These are phyloP conservation scores for Sphaceloma murrayae DNA, from an alignment of 2,329 filamentous ascomycete genomes.

Conservation along the genomic window DNA sequence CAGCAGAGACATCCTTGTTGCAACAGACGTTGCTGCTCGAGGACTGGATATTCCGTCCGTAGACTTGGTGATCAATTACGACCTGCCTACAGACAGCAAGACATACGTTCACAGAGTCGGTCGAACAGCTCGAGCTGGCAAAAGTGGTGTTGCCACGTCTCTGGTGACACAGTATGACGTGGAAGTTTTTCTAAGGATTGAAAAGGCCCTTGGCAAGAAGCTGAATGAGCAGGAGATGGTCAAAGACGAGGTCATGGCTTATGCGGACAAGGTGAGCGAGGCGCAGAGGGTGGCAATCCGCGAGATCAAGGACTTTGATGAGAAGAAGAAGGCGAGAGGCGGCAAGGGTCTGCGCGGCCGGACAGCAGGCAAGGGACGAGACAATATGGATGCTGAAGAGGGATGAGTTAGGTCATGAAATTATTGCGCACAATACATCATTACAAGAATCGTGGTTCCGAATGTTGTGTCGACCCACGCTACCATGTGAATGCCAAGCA, in stretches of 20 bases:
- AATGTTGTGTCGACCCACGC: too few species aligned
- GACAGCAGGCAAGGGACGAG: constrained; percentile 40
- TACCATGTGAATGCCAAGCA: neutral
- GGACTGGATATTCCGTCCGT: constrained; percentile 91
- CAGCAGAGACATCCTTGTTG: constrained; percentile 76
- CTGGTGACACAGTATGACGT: constrained; percentile 83
- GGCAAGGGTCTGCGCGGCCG: constrained; percentile 4
- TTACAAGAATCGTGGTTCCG: too few species aligned
- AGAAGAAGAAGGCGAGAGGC: constrained; percentile 47
- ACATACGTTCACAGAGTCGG: constrained; percentile 88
- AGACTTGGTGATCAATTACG: constrained; percentile 76
- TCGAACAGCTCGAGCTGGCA: constrained; percentile 77
- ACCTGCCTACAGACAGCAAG: constrained; percentile 74
- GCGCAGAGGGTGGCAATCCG: constrained; percentile 69
- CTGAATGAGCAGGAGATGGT: constrained; percentile 58
- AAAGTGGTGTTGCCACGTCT: constrained; percentile 69
- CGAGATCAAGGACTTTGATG: constrained; percentile 72
- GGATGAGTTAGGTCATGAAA: too few species aligned
- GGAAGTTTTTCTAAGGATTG: constrained; percentile 70
- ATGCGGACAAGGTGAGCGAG: constrained; percentile 67
- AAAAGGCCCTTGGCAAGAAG: constrained; percentile 70
- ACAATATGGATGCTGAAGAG: constrained; percentile 15
- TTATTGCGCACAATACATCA: too few species aligned
- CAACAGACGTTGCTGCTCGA: constrained; percentile 86
- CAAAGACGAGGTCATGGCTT: constrained; percentile 78